Evolutionary conservation across 495 filamentous ascomycete genomes (phyloP).

Genomic region (Tuber borchii): DNA sequence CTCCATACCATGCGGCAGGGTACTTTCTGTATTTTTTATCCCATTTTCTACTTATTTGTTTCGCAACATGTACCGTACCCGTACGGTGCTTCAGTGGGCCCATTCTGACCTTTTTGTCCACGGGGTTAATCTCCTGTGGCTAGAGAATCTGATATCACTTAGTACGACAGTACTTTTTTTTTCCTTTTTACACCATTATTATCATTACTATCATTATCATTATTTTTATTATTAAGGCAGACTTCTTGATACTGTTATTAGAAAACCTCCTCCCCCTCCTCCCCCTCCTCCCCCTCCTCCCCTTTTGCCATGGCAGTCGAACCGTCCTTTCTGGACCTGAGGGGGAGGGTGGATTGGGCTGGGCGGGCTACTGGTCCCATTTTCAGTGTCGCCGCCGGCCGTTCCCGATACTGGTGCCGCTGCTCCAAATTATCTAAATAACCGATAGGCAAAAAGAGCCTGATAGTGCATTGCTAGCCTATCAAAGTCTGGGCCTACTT

Average conservation of each 20-base stretch:
- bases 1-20: not conserved
- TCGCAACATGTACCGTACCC: not conserved
- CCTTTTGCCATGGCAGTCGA: not conserved
- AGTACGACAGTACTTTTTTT: not conserved
- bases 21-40: not conserved
- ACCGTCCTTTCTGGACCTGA: not conserved
- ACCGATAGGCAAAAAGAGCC: not conserved
- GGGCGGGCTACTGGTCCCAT: not conserved
- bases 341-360: not conserved
- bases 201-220: not conserved
- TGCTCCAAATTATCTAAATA: not conserved
- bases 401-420: not conserved
- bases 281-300: not conserved
- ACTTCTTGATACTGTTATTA: not conserved
- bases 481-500: slow-evolving; percentile 28
- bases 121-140: not conserved
- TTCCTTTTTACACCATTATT: not conserved
- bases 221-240: not conserved
- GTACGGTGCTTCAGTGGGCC: not conserved
- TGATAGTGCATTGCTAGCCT: slow-evolving; percentile 14
- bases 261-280: not conserved
- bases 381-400: not conserved
- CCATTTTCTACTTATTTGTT: not conserved
- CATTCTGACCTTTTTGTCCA: not conserved
- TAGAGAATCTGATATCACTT: not conserved